Base-by-base conservation (phyloP, 2,329 filamentous ascomycete genomes). In the Exophiala sideris region DNA sequence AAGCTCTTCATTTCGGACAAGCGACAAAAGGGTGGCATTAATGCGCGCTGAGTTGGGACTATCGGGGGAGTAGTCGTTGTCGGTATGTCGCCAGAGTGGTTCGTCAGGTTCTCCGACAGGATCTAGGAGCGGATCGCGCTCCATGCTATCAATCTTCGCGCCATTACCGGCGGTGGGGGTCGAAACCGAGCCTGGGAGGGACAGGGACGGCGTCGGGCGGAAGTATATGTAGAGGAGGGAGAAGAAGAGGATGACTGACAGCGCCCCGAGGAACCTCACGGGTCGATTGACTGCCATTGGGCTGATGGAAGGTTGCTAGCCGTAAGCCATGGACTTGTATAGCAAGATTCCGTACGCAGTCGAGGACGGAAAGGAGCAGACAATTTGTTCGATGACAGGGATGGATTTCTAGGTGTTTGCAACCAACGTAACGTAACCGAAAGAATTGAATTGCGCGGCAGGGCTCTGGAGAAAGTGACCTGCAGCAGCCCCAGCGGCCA, bases 1-100 rank as follows among this genome's bases (percentile, higher is more conserved):
- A 24, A 96, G 76, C 76, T 99, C 94, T 68, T 89, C 85, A 67
- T 99, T 99, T 58, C 94, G 86, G 52, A 99, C 94, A 35, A 99
- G 82, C 18, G 91, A 88, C 62, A 99, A 80, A 53, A 99, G 79
- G 3, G 94, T 97, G 55, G 94, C 94, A 71, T 95, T 94, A 71
- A 96, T 94, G 67, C 94, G 89, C 62, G 87, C 85, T 48, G 87
- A 88, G 58, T 90, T 82, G 48, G 81, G 76, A 66, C 87, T 86
- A 66, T 90, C 82, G 48, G 88, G 84, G 48, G 83, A 83, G 72
- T 97, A 97, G 66, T 87, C 86, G 62, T 88, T 78, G 50, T 85
- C 85, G 33, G 87, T 79, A 49, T 86, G 83, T 70, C 89, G 84
- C 66, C 81, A 84, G 62, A 97, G 76, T 11, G 82, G 76, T 48